Evolutionary conservation across 2,329 filamentous ascomycete species (phyloP).

Genomic region (Amauroascus verrucosus): DNA sequence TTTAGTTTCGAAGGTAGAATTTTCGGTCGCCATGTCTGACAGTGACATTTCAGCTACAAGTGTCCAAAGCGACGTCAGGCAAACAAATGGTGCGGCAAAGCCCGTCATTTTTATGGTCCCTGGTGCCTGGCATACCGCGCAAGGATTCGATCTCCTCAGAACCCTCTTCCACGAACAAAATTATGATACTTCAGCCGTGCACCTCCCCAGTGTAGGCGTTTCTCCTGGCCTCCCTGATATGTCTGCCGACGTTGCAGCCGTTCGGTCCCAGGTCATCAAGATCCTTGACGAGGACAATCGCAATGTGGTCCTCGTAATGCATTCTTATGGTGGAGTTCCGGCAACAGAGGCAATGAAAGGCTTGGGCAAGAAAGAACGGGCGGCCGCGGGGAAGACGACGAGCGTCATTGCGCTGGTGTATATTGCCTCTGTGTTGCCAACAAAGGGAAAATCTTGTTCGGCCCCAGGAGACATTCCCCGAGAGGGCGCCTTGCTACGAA

Average conservation of each 20-base stretch:
- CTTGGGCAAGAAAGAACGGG: slow-evolving; percentile 22
- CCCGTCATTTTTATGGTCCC: slow-evolving; percentile 26
- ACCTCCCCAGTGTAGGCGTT: slow-evolving; percentile 11
- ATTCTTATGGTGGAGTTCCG: slow-evolving; percentile 31
- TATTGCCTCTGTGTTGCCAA: slow-evolving; percentile 16
- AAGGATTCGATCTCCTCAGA: slow-evolving; percentile 20
- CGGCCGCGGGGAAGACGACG: slow-evolving; percentile 23
- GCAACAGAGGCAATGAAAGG: slow-evolving; percentile 24
- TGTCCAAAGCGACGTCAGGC: neutral
- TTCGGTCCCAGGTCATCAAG: slow-evolving; percentile 22
- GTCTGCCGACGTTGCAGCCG: slow-evolving; percentile 21
- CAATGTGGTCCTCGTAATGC: slow-evolving; percentile 26
- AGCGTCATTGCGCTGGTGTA: slow-evolving; percentile 26
- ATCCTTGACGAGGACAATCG: slow-evolving; percentile 12
- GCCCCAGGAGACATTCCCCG: neutral
- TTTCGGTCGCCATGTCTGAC: neutral
- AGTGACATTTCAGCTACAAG: neutral
- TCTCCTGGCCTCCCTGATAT: neutral
- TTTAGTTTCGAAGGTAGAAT: neutral
- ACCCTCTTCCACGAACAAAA: slow-evolving; percentile 23
- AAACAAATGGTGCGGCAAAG: neutral
- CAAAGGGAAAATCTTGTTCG: neutral
- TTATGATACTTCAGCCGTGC: slow-evolving; percentile 17
- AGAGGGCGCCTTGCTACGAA: neutral
- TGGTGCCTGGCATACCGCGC: slow-evolving; percentile 30